Evolutionary conservation across 495 filamentous ascomycete genomes (phyloP).

Genomic region (Immersiella caudata): DNA sequence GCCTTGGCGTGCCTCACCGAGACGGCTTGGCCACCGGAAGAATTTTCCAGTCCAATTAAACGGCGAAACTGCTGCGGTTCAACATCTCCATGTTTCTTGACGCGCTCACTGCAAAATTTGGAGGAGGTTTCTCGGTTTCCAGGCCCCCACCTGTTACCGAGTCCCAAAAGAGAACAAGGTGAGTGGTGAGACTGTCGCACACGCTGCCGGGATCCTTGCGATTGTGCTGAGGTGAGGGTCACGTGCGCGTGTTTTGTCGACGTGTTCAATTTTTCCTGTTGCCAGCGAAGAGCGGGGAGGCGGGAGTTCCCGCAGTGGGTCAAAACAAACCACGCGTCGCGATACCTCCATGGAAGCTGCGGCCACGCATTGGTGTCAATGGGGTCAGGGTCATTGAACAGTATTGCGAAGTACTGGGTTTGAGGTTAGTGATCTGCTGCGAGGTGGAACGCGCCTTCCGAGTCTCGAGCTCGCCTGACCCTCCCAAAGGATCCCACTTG

Average conservation of each 20-base stretch:
- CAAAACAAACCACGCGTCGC: neutral
- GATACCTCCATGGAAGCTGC: neutral
- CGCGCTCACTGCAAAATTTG: neutral
- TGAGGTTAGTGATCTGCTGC: neutral
- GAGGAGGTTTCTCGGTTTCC: neutral
- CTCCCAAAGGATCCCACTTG: neutral
- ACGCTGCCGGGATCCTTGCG: neutral
- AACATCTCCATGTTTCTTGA: neutral
- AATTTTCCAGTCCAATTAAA: neutral
- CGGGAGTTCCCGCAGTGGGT: neutral
- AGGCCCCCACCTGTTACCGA: neutral
- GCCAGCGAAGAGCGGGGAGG: neutral
- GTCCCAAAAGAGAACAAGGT: neutral
- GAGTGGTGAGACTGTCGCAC: neutral
- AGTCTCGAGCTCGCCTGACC: neutral
- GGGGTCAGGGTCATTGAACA: neutral
- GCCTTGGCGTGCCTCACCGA: neutral
- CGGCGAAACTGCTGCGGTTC: neutral
- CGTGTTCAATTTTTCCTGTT: neutral
- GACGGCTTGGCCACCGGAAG: neutral
- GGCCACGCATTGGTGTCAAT: neutral
- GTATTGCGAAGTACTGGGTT: neutral
- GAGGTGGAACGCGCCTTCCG: neutral
- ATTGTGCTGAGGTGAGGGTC: neutral
- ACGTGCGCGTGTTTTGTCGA: neutral